phyloP scores from a whole-genome alignment of 495 filamentous ascomycete species.

The Talaromyces thailandensis region DNA sequence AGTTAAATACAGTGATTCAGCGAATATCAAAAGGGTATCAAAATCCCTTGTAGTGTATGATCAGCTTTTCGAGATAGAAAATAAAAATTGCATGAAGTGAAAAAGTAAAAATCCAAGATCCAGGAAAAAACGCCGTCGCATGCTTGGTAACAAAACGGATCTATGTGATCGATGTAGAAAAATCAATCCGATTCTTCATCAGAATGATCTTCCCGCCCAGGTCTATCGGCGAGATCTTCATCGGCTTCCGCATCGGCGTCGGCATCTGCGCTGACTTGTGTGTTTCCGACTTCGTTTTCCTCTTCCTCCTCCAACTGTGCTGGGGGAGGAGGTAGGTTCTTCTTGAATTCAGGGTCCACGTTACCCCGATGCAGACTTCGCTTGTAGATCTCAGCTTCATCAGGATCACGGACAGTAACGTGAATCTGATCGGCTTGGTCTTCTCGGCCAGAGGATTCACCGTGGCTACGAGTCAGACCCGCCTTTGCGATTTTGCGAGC shows the following conservation, averaged over 20 bases:
- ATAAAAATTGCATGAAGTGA: not conserved
- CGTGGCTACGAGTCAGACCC: conserved; percentile 28
- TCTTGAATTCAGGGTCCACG: conserved; percentile 36
- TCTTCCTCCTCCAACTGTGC: conserved; percentile 19
- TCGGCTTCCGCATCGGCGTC: not conserved
- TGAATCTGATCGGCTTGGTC: conserved; percentile 49
- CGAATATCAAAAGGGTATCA: not conserved
- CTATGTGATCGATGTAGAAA: not conserved
- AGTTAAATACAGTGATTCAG: not conserved
- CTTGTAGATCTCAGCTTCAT: conserved; percentile 43
- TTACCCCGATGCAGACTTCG: conserved; percentile 31
- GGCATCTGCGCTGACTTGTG: not conserved
- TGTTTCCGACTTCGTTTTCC: conserved; percentile 2
- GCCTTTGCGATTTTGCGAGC: conserved; percentile 40
- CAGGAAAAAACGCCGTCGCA: not conserved
- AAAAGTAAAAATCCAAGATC: not conserved
- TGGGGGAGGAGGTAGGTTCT: conserved; percentile 28
- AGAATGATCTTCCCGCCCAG: not conserved
- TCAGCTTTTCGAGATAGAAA: not conserved
- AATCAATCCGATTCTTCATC: conserved; percentile 1
- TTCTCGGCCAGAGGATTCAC: conserved; percentile 22
- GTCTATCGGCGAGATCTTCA: not conserved
- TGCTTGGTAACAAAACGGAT: not conserved
- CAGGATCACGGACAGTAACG: conserved; percentile 42
- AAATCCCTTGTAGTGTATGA: not conserved